phyloP scores from a whole-genome alignment of 1,284 basidiomycete genomes.

The Heliocybe sulcata region DNA sequence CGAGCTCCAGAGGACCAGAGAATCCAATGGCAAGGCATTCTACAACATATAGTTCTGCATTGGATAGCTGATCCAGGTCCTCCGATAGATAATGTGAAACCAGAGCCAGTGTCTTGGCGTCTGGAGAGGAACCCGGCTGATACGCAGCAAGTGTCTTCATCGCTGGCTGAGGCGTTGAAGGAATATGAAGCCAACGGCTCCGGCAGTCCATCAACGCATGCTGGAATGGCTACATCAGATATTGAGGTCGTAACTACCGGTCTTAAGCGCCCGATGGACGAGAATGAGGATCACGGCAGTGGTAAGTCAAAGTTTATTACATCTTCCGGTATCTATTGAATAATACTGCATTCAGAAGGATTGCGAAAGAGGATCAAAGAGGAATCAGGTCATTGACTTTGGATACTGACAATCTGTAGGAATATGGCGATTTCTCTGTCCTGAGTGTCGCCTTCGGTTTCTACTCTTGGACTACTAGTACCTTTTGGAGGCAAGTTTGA shows the following conservation, averaged over 20 bases:
- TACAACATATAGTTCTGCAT: neutral
- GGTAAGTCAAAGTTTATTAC: neutral
- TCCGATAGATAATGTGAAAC: neutral
- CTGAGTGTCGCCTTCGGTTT: too few relatives aligned
- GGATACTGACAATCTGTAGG: too few relatives aligned
- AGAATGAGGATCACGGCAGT: neutral
- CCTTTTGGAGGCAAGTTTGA: too few relatives aligned
- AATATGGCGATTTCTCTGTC: too few relatives aligned
- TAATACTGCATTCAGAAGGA: too few relatives aligned
- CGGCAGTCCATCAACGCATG: too few relatives aligned
- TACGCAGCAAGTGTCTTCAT: neutral
- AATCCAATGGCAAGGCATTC: neutral
- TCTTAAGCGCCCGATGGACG: neutral
- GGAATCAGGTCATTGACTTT: too few relatives aligned
- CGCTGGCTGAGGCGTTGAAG: neutral
- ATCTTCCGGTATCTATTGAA: too few relatives aligned
- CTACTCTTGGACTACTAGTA: too few relatives aligned
- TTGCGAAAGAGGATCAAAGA: too few relatives aligned
- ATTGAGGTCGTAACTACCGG: neutral
- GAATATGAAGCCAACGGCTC: neutral
- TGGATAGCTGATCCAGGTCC: neutral
- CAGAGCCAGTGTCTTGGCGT: neutral
- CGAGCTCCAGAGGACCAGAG: neutral
- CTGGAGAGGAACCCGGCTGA: neutral
- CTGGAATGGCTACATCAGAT: too few relatives aligned